Conservation (phyloP, 2,329 filamentous ascomycete genomes). For the Aspergillus sp. region DNA sequence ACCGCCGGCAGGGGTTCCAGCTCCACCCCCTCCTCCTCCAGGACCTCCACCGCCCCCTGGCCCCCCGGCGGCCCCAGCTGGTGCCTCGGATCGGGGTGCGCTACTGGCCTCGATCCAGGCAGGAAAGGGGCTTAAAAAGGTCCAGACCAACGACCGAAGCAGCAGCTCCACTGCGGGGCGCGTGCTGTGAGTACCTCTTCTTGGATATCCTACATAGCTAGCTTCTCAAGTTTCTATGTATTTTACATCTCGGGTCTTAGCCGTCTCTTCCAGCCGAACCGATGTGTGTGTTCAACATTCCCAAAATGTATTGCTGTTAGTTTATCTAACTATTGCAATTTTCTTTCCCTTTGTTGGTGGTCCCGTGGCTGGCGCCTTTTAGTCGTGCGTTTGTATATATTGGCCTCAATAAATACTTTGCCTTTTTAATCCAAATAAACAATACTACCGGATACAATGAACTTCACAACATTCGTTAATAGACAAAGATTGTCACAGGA, state of each 20-base stretch:
- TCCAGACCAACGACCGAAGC: constrained; percentile 85
- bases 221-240: neutral
- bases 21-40: constrained; percentile 49
- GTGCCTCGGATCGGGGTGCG: constrained; percentile 50
- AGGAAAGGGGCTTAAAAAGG: constrained; percentile 80
- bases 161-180: constrained; percentile 69
- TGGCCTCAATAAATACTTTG: neutral
- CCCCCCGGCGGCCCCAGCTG: constrained; percentile 37
- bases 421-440: neutral
- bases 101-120: constrained; percentile 81
- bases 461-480: neutral
- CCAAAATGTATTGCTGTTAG: neutral
- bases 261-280: neutral
- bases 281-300: neutral
- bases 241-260: neutral
- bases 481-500: neutral
- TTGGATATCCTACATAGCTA: neutral
- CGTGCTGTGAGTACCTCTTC: constrained; percentile 50
- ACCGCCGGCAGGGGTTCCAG: constrained; percentile 25
- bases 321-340: neutral
- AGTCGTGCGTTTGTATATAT: neutral
- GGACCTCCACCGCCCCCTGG: constrained; percentile 27
- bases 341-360: neutral
- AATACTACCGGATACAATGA: neutral
- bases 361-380: neutral